Evolutionary conservation across 257 asterid species (phyloP), one percentile per base, ranked within the genome.

Genomic region (Ophiorrhiza pumila): DNA sequence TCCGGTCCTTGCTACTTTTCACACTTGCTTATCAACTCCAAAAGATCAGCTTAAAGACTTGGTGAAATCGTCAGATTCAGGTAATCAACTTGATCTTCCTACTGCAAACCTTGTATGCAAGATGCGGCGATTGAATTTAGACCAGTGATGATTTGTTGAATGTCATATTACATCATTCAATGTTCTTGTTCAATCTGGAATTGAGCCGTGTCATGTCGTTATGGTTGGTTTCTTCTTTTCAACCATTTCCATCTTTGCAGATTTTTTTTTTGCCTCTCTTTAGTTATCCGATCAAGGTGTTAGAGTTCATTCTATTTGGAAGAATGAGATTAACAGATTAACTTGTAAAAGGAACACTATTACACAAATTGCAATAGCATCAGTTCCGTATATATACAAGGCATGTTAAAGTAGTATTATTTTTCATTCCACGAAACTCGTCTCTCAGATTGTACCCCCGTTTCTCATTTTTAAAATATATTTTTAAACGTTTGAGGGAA

Each of bases 31-130:
- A 49, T 90, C 96, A 69, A 84, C 89, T n/a, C 89, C 96, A 17
- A 85, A 87, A 47, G 89, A 87, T 68, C 84, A 95, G 87, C 93
- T 95, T 23, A 92, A 85, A 92, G 98, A 89, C 58, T 76, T 92
- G 2, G 73, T 95, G 20, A 89, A 82, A 72, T 82, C 97, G 68
- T 80, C 96, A 6, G 95, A 92, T 69, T 80, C 93, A 3, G 89
- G 84, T 1, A 77, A 83, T 72, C 94, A 92, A 74, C 93, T 95
- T 43, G 98, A 95, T 85, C 80, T 89, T 71, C 88, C 94, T 25
- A 89, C 96, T 0, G 96, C 93, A 45, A 92, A 92, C 83, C 98
- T 90, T 17, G 93, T 92, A 63, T 92, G 99, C 83, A 92, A 80
- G 85, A 95, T 95, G 91, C 90, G 97, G 10, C 94, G 91, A 17